Percentiles rank a stretch among this genome's conserved stretches.
Conservation (phyloP, 2,329 filamentous ascomycete species). For the Bimuria novae-zelandiae region DNA sequence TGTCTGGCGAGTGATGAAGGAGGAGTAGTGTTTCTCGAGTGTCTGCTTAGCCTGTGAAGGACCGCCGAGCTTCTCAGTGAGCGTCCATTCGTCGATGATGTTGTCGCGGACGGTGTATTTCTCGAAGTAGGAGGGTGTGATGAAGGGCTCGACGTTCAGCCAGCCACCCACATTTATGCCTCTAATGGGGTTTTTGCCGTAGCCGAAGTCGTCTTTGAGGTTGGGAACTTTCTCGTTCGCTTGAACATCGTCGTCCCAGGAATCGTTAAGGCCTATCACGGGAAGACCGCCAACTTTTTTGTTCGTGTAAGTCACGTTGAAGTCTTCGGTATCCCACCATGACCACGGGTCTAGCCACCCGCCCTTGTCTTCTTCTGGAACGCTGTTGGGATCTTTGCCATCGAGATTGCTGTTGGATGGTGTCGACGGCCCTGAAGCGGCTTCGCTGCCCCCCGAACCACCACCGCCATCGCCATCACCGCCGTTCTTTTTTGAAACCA, state of each 20-base stretch:
- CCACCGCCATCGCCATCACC: constrained; percentile 35
- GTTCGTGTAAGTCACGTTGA: constrained; percentile 93
- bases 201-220: constrained; percentile 77
- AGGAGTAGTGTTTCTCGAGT: constrained; percentile 89
- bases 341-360: constrained; percentile 86
- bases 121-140: constrained; percentile 87
- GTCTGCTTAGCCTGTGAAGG: constrained; percentile 63
- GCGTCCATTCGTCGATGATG: constrained; percentile 87
- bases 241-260: constrained; percentile 81
- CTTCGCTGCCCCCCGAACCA: constrained; percentile 10
- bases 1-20: constrained; percentile 82
- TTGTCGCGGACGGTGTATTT: constrained; percentile 63
- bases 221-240: constrained; percentile 82
- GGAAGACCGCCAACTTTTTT: constrained; percentile 83
- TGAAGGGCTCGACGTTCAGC: constrained; percentile 93
- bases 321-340: constrained; percentile 88
- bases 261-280: constrained; percentile 82
- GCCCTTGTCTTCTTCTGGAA: constrained; percentile 65
- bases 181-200: constrained; percentile 76
- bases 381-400: constrained; percentile 49
- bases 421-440: constrained; percentile 26
- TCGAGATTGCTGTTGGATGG: constrained; percentile 53
- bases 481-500: constrained; percentile 52
- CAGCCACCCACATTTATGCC: constrained; percentile 94
- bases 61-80: constrained; percentile 70